Percentiles rank a stretch among this genome's conserved stretches.
These are phyloP conservation scores for Monosporascus sp. DNA, from an alignment of 2,329 filamentous ascomycete genomes.

Conservation along the genomic window DNA sequence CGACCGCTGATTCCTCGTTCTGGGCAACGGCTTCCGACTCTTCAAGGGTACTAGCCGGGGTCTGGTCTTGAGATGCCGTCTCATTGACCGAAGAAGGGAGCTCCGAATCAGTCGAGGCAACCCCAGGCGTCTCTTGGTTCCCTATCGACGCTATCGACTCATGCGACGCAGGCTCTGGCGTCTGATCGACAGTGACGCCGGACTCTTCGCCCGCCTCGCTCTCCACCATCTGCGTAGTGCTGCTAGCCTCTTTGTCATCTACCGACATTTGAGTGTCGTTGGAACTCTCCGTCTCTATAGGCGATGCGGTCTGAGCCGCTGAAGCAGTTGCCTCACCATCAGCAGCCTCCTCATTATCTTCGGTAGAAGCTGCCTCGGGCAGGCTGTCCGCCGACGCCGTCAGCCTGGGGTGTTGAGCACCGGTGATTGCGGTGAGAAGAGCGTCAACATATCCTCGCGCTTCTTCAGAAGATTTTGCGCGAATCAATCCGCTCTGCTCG, in stretches of 20 bases:
- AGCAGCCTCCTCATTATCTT: slow-evolving; percentile 1
- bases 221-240: neutral
- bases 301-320: neutral
- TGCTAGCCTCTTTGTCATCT: neutral
- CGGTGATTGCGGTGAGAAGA: slow-evolving; percentile 44
- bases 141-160: neutral
- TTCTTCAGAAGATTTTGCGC: slow-evolving; percentile 39
- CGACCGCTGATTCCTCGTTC: slow-evolving; percentile 20
- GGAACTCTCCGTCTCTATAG: neutral
- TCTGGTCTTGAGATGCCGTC: neutral
- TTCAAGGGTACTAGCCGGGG: neutral
- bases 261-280: neutral
- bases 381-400: neutral
- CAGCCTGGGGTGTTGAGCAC: slow-evolving; percentile 13
- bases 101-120: neutral
- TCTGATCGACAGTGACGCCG: neutral
- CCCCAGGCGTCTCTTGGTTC: neutral
- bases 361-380: neutral
- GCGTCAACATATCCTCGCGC: slow-evolving; percentile 43
- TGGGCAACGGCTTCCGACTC: slow-evolving; percentile 17
- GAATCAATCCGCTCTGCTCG: slow-evolving; percentile 48
- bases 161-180: neutral
- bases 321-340: neutral
- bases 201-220: neutral
- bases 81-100: slow-evolving; percentile 1